A percentile compares a stretch with the other conserved stretches of the same genome.
Conservation (phyloP, 495 filamentous ascomycete species). For the Penicillium silybi region DNA sequence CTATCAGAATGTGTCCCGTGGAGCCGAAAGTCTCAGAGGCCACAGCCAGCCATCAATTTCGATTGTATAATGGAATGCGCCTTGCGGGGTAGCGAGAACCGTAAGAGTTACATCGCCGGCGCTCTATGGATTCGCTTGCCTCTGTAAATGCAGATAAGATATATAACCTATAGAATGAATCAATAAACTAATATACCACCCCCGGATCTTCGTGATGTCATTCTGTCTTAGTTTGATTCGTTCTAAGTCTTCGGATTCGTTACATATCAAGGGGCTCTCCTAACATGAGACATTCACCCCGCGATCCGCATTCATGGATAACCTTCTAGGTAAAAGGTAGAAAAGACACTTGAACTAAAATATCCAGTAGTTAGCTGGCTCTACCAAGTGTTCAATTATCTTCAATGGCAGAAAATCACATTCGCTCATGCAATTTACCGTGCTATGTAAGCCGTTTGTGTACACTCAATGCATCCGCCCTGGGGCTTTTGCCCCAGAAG, state of each 20-base stretch:
- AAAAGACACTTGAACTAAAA: neutral
- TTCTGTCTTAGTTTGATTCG: neutral
- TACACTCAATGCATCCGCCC: neutral
- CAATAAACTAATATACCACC: neutral
- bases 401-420: neutral
- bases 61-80: constrained; percentile 16
- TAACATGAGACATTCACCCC: neutral
- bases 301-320: neutral
- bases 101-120: constrained; percentile 13
- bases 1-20: neutral
- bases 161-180: neutral
- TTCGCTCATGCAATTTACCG: neutral
- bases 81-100: constrained; percentile 16
- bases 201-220: neutral
- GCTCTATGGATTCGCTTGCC: neutral
- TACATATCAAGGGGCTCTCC: neutral
- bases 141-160: neutral
- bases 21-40: constrained; percentile 2
- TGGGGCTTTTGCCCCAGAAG: neutral
- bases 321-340: neutral
- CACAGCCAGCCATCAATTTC: constrained; percentile 16
- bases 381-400: neutral
- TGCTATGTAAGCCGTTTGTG: constrained; percentile 2
- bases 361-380: neutral
- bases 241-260: neutral